phyloP scores from a whole-genome alignment of 2,329 filamentous ascomycete genomes.

The Aureobasidium sp. region DNA sequence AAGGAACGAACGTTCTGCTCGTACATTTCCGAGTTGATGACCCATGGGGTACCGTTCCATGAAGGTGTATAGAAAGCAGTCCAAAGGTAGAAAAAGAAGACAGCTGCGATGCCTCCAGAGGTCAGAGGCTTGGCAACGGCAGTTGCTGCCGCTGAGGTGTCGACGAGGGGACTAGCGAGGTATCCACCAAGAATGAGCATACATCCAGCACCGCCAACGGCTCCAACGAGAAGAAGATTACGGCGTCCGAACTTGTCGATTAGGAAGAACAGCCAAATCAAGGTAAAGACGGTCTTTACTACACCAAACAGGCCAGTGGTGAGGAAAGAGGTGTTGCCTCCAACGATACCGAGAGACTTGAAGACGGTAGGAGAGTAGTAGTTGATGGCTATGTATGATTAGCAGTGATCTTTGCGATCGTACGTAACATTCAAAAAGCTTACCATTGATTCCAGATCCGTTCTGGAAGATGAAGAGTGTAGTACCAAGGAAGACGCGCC shows the following conservation, averaged over 20 bases:
- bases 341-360: conserved; percentile 52
- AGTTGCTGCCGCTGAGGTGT: conserved; percentile 22
- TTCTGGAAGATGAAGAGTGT: conserved; percentile 18
- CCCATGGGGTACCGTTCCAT: conserved; percentile 27
- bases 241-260: conserved; percentile 33
- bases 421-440: too few relatives aligned
- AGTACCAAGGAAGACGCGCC: conserved; percentile 17
- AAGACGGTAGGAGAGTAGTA: conserved; percentile 66
- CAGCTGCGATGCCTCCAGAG: conserved; percentile 42
- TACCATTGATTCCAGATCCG: conserved; percentile 13
- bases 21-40: conserved; percentile 42
- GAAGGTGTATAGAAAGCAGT: conserved; percentile 43
- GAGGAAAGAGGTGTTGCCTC: conserved; percentile 50
- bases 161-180: conserved; percentile 33
- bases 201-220: conserved; percentile 39
- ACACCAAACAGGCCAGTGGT: conserved; percentile 33
- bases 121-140: conserved; percentile 36
- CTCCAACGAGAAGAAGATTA: conserved; percentile 39
- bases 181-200: conserved; percentile 47
- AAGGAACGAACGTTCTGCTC: conserved; percentile 30
- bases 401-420: too few relatives aligned
- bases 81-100: conserved; percentile 48
- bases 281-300: conserved; percentile 28
- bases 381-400: neutral
- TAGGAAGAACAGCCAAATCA: conserved; percentile 31